Base-by-base conservation (phyloP, 2,329 filamentous ascomycete genomes). In the Aspergillus pseudotamarii region DNA sequence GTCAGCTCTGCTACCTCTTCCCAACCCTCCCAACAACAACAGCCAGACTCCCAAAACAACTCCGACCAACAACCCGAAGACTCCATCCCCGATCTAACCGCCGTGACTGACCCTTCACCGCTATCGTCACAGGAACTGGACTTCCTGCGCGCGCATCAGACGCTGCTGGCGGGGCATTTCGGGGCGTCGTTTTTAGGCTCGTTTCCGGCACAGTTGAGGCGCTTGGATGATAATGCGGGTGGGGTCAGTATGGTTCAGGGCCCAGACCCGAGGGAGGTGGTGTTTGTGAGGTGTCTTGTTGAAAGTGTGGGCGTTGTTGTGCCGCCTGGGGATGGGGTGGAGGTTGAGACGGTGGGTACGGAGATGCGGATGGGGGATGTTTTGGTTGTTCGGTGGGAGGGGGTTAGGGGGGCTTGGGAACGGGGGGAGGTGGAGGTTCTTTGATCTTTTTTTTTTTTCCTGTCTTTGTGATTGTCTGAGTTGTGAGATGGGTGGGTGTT, bases 221-320 rank as follows among this genome's bases (percentile, higher is more conserved):
- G 93, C 69, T 82, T 99, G 59, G 96, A 98, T 79, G 95, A 99
- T 80, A 92, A 91, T 16, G 89, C 91, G 0, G 94, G 93, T 34
- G 94, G 94, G 11, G 89, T 94, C 61, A 93, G 87, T 80, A 99
- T 99, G 95, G 88, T 98, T 34, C 93, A 97, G 73, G 84, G 86
- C 2, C 95, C 95, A 0, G 95, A 98, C 75, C 80, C 88, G 55
- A 91, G 95, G 64, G 84, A 86, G 2, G 93, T 93, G 9, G 94
- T 98, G 2, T 97, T 99, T 77, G 88, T 93, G 46, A 84, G 94
- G 65, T 82, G 80, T 76, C 62, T 82, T 26, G 75, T 64, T 0
- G 77, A 75, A 21, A 84, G 86, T 75, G 81, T 87, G 10, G 82
- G 71, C 28, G 72, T 80, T 63, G 63, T 79, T 36, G 66, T 78